phyloP scores from a whole-genome alignment of 2,329 filamentous ascomycete species.

The Paradendryphiella salina region DNA sequence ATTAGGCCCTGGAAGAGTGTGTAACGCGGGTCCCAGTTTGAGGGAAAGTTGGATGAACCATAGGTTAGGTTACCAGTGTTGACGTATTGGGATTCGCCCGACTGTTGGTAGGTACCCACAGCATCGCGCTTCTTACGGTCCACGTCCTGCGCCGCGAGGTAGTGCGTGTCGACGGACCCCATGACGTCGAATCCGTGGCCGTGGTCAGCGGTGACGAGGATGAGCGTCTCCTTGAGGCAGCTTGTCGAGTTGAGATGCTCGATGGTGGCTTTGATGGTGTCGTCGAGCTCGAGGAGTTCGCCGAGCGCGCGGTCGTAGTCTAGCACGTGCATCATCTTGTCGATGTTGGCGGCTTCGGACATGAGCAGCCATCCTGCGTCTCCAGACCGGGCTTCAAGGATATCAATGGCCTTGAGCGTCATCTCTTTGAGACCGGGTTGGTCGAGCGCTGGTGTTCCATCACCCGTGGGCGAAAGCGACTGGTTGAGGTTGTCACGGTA shows the following conservation, averaged over 20 bases:
- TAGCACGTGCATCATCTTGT: slow-evolving; percentile 85
- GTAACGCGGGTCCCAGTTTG: slow-evolving; percentile 84
- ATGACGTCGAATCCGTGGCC: slow-evolving; percentile 89
- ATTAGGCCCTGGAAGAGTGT: slow-evolving; percentile 73
- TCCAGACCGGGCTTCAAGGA: slow-evolving; percentile 66
- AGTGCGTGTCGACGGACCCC: slow-evolving; percentile 78
- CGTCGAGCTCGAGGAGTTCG: slow-evolving; percentile 82
- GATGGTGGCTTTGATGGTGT: slow-evolving; percentile 76
- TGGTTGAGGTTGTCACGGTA: slow-evolving; percentile 72
- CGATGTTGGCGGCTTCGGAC: slow-evolving; percentile 81
- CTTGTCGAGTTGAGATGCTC: slow-evolving; percentile 67
- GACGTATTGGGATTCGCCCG: slow-evolving; percentile 75
- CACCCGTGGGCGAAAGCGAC: slow-evolving; percentile 70
- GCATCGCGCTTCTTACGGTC: slow-evolving; percentile 76
- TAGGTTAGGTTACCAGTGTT: slow-evolving; percentile 65
- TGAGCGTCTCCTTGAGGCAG: slow-evolving; percentile 72
- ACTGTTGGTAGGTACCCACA: slow-evolving; percentile 72
- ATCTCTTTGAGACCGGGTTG: slow-evolving; percentile 86
- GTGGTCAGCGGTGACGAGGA: slow-evolving; percentile 84
- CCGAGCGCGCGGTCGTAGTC: slow-evolving; percentile 86
- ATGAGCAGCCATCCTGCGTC: slow-evolving; percentile 84
- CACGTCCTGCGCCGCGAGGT: slow-evolving; percentile 65
- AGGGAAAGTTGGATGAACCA: slow-evolving; percentile 70
- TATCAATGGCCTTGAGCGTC: slow-evolving; percentile 83
- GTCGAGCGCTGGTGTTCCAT: slow-evolving; percentile 66